A percentile compares a stretch with the other conserved stretches of the same genome.
These are phyloP conservation scores for Mucor sp. DNA, from an alignment of 371 early-diverging fungal species.

Conservation along the genomic window DNA sequence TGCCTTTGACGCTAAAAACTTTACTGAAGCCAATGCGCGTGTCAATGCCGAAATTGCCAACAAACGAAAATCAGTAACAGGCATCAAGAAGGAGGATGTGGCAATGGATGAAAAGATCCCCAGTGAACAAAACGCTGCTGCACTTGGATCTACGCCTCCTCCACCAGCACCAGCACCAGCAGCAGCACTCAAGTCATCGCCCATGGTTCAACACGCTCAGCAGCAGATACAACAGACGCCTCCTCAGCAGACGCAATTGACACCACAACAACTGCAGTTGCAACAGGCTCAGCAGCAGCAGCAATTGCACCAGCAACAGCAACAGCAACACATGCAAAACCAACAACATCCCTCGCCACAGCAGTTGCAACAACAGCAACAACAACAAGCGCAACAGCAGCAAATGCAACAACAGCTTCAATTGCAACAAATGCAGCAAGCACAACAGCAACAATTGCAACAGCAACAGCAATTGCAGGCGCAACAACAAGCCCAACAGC, in stretches of 20 bases:
- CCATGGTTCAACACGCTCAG: constrained; percentile 10
- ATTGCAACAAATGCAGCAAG: constrained; percentile 18
- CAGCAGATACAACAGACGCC: constrained; percentile 28
- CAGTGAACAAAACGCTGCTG: neutral
- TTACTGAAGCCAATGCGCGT: constrained; percentile 29
- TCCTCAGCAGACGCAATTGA: constrained; percentile 24
- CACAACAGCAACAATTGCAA: neutral
- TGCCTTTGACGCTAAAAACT: constrained; percentile 40
- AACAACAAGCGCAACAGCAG: constrained; percentile 22
- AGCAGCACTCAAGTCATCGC: constrained; percentile 16
- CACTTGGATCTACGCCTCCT: neutral
- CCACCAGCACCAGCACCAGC: no score
- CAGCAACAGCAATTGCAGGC: neutral
- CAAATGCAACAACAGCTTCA: constrained; percentile 22
- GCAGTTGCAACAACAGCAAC: constrained; percentile 15
- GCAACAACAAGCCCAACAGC: neutral
- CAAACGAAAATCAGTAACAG: constrained; percentile 13
- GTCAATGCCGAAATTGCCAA: constrained; percentile 23
- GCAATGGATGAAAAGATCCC: neutral
- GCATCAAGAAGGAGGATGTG: constrained; percentile 13
- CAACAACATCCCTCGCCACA: constrained; percentile 7
- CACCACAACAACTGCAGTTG: constrained; percentile 22
- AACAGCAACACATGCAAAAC: constrained; percentile 5
- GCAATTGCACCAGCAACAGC: constrained; percentile 7
- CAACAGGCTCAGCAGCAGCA: constrained; percentile 10